phyloP scores from a whole-genome alignment of 495 filamentous ascomycete genomes.

The Parachaetomium inaequale region DNA sequence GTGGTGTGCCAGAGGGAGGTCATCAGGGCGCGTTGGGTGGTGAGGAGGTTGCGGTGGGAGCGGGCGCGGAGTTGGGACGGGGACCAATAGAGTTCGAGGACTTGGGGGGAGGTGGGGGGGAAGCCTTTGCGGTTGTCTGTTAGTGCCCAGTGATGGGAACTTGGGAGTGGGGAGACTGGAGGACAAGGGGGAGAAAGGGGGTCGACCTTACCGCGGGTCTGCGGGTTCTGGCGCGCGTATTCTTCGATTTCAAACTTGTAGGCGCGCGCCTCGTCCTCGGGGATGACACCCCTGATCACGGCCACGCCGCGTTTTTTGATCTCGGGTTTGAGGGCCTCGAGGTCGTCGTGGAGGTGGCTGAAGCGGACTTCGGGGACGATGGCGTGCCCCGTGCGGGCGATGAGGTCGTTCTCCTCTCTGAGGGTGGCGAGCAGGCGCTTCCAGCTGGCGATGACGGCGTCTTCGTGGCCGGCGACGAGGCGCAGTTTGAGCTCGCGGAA shows the following conservation, averaged over 20 bases:
- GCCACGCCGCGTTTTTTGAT: slow-evolving; percentile 60
- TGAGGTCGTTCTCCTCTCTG: slow-evolving; percentile 48
- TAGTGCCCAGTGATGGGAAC: slow-evolving; percentile 15
- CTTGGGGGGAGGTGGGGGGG: slow-evolving; percentile 57
- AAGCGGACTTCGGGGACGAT: slow-evolving; percentile 61
- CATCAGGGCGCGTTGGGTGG: slow-evolving; percentile 69
- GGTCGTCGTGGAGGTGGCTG: slow-evolving; percentile 47
- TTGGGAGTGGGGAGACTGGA: background rate
- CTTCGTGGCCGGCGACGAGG: slow-evolving; percentile 61
- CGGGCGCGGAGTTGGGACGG: slow-evolving; percentile 70
- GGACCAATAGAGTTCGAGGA: slow-evolving; percentile 90
- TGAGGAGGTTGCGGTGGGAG: slow-evolving; percentile 65
- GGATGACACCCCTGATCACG: slow-evolving; percentile 60
- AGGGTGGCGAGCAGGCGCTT: slow-evolving; percentile 60
- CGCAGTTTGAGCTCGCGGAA: slow-evolving; percentile 72
- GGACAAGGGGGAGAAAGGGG: background rate
- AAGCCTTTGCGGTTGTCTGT: slow-evolving; percentile 37
- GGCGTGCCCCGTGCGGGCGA: slow-evolving; percentile 35
- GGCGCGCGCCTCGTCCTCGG: slow-evolving; percentile 53
- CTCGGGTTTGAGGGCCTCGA: slow-evolving; percentile 43
- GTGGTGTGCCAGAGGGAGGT: slow-evolving; percentile 63
- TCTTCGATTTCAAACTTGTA: slow-evolving; percentile 58
- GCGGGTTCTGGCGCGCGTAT: slow-evolving; percentile 60
- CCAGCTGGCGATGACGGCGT: slow-evolving; percentile 63
- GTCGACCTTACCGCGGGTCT: slow-evolving; percentile 42